phyloP scores from a whole-genome alignment of 257 asterid genomes.

The Solanum tacnaense region DNA sequence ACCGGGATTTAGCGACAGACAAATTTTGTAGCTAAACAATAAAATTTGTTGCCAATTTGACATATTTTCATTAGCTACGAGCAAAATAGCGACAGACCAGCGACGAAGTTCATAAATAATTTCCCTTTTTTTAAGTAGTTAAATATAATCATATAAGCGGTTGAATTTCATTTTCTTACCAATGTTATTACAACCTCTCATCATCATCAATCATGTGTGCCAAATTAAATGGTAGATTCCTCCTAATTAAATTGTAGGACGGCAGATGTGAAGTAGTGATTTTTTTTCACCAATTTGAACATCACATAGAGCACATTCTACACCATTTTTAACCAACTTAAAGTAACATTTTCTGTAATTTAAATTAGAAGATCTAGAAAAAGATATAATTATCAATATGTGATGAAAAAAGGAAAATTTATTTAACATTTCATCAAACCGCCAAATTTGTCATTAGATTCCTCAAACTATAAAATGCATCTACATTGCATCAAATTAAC shows the following conservation, averaged over 20 bases:
- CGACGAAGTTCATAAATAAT: too few species aligned
- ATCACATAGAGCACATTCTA: neutral
- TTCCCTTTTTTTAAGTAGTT: too few species aligned
- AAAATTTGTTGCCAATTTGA: too few species aligned
- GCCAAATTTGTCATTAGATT: neutral
- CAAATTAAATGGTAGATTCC: too few species aligned
- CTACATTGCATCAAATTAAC: neutral
- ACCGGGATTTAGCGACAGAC: rapidly evolving
- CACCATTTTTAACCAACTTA: neutral
- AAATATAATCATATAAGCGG: too few species aligned
- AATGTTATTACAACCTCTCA: too few species aligned
- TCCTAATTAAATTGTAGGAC: neutral
- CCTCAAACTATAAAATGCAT: neutral
- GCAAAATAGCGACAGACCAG: rapidly evolving
- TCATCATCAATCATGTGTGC: too few species aligned
- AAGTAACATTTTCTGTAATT: neutral
- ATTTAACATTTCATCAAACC: neutral
- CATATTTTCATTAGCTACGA: too few species aligned
- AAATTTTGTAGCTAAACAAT: too few species aligned
- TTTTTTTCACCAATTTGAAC: neutral
- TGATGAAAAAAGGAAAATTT: neutral
- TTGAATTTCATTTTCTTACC: too few species aligned
- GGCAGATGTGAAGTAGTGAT: neutral
- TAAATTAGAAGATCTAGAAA: neutral
- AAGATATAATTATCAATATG: neutral